Conservation (phyloP, 352 stramenopile genomes). For the Peronospora farinosa region DNA sequence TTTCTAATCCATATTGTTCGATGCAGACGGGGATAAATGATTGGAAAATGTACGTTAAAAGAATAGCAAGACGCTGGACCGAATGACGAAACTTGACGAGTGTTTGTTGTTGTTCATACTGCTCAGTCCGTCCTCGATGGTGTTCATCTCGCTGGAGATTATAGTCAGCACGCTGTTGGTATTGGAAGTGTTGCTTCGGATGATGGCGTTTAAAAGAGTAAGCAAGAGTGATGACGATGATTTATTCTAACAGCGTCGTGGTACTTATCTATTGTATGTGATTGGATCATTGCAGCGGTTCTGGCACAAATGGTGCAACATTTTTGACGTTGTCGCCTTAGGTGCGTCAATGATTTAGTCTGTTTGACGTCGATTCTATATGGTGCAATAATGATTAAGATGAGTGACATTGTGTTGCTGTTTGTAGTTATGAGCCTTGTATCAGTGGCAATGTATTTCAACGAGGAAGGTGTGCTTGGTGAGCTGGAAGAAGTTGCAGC, state of each 20-base stretch:
- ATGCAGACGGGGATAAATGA: conserved; percentile 60
- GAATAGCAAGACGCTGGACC: not conserved
- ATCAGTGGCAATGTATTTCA: conserved; percentile 79
- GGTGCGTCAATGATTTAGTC: conserved; percentile 26
- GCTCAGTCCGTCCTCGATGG: conserved; percentile 50
- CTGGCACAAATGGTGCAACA: conserved; percentile 82
- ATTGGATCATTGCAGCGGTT: conserved; percentile 39
- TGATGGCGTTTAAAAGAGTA: conserved; percentile 71
- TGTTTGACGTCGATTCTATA: not conserved
- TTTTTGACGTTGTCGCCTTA: conserved; percentile 76
- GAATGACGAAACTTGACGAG: not conserved
- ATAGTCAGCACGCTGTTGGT: conserved; percentile 65
- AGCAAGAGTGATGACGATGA: conserved; percentile 3
- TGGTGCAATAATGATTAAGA: not conserved
- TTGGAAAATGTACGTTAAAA: conserved; percentile 55
- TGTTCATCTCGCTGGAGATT: conserved; percentile 82
- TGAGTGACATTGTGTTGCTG: conserved; percentile 1
- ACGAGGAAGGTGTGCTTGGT: conserved; percentile 69
- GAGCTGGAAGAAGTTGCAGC: conserved; percentile 80
- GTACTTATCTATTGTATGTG: not conserved
- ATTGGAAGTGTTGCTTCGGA: conserved; percentile 75
- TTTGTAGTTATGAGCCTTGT: conserved; percentile 66
- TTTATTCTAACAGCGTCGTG: not conserved
- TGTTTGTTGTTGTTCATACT: conserved; percentile 1
- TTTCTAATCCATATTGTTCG: not conserved